Percentiles rank a stretch among this genome's conserved stretches.
phyloP scores from a whole-genome alignment of 305 asterid species.

The Rubia peregrina region DNA sequence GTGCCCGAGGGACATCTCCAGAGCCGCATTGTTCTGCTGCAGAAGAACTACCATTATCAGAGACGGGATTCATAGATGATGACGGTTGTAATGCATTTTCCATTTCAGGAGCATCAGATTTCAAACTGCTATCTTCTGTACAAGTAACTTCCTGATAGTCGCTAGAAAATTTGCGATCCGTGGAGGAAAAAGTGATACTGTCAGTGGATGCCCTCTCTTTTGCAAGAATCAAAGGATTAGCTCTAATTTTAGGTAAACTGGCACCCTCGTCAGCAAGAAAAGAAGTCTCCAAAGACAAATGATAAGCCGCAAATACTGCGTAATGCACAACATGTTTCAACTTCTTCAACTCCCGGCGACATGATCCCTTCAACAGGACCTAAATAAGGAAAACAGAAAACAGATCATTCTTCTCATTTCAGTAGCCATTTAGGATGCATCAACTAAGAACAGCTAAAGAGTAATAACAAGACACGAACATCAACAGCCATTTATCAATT shows the following conservation, averaged over 20 bases:
- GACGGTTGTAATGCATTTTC: conserved; percentile 49
- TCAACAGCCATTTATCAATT: background rate
- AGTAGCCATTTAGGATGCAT: background rate
- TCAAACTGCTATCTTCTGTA: conserved; percentile 20
- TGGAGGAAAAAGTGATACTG: conserved; percentile 23
- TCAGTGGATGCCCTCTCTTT: conserved; percentile 35
- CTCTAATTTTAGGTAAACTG: conserved; percentile 48
- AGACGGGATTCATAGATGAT: conserved; percentile 34
- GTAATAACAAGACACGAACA: background rate
- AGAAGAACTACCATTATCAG: conserved; percentile 23
- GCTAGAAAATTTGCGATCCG: conserved; percentile 24
- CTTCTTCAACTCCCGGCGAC: conserved; percentile 70
- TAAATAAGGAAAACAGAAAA: conserved; percentile 23
- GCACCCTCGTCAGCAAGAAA: conserved; percentile 97
- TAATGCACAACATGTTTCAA: conserved; percentile 66
- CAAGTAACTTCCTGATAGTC: conserved; percentile 23
- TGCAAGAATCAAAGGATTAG: conserved; percentile 25
- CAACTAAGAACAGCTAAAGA: background rate
- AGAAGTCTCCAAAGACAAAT: conserved; percentile 78
- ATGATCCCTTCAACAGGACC: conserved; percentile 77
- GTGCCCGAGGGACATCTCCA: conserved; percentile 18
- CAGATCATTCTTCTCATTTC: background rate
- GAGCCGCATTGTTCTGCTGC: conserved; percentile 28
- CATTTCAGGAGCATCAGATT: conserved; percentile 36
- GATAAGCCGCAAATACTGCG: conserved; percentile 96